Base-by-base conservation (phyloP, 2,329 filamentous ascomycete species). In the Pseudocercospora crystallina region DNA sequence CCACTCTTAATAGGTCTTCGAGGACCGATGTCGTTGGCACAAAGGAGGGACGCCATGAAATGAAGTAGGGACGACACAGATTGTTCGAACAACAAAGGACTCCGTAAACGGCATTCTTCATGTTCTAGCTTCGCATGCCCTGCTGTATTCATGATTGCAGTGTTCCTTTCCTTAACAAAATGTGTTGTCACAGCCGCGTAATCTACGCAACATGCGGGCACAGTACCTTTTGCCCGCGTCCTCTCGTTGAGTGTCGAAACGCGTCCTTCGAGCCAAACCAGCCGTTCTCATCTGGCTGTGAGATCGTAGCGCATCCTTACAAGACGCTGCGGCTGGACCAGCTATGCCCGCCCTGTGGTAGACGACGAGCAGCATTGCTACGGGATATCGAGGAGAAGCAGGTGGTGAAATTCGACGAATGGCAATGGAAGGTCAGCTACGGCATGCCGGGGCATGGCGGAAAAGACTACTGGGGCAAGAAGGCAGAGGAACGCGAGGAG, bases 181-280 rank as follows among this genome's bases (percentile, higher is more conserved):
- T 76, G 73, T 75, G 73, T 62, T 73, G 70, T 56, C 71, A 75
- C 58, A 68, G 64, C 34, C 65, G 72, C 30, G 69, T 65, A 60
- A 69, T 75, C 50, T 75, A 72, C 60, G 52, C 67, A 7, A 66
- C 63, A 30, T 76, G 73, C 61, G 73, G 73, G 14, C 73, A 76
- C 59, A 67, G 68, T 12, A 61, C 60, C 10, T 66, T 67, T 49
- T 65, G 68, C 32, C 51, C 60, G 0, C 58, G 49, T 11, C 71
- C 71, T 4, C 50, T 73, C 30, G 58, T 66, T 31, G 62, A 60
- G 47, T 76, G 73, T 56, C 61, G 60, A 29, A 48, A 63, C 43
- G 61, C 64, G 12, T 60, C 60, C n/a, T 61, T 64, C 41, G 51
- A 57, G 15, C 58, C 63, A 10, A 43, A 35, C 31, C 36, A 49